phyloP scores from a whole-genome alignment of 2,329 filamentous ascomycete genomes.

The Lachnellula willkommii region DNA sequence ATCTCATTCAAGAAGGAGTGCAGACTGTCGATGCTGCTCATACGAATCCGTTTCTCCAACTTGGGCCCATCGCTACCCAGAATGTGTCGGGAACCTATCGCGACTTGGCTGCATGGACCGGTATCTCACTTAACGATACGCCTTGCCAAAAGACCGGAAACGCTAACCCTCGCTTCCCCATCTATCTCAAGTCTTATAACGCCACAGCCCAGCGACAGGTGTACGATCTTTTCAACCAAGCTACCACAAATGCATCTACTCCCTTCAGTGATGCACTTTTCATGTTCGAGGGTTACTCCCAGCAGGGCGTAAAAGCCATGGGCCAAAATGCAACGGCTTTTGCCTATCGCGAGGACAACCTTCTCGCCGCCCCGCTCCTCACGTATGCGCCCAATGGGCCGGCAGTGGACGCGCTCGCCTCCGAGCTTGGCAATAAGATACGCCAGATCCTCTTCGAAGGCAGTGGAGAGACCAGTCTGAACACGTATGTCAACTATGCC shows the following conservation, averaged over 20 bases:
- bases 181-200: constrained; percentile 22
- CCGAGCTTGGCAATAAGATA: constrained; percentile 34
- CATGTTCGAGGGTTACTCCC: constrained; percentile 52
- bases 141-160: constrained; percentile 14
- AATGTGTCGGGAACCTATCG: constrained; percentile 38
- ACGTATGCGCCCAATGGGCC: constrained; percentile 33
- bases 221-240: constrained; percentile 32
- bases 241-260: constrained; percentile 22
- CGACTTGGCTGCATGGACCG: constrained; percentile 41
- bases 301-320: constrained; percentile 38
- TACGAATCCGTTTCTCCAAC: constrained; percentile 39
- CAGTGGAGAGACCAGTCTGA: constrained; percentile 31
- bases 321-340: constrained; percentile 35
- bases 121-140: constrained; percentile 37
- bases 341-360: constrained; percentile 40
- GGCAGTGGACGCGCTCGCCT: constrained; percentile 33
- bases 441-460: constrained; percentile 35
- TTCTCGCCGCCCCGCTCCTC: constrained; percentile 38
- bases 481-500: constrained; percentile 49
- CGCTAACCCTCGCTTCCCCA: constrained; percentile 20
- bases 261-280: constrained; percentile 41
- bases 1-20: constrained; percentile 41
- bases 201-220: constrained; percentile 11
- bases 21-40: constrained; percentile 37
- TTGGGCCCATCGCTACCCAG: constrained; percentile 35